Conservation (phyloP, 768 basidiomycete genomes). For the Trametes elegans region DNA sequence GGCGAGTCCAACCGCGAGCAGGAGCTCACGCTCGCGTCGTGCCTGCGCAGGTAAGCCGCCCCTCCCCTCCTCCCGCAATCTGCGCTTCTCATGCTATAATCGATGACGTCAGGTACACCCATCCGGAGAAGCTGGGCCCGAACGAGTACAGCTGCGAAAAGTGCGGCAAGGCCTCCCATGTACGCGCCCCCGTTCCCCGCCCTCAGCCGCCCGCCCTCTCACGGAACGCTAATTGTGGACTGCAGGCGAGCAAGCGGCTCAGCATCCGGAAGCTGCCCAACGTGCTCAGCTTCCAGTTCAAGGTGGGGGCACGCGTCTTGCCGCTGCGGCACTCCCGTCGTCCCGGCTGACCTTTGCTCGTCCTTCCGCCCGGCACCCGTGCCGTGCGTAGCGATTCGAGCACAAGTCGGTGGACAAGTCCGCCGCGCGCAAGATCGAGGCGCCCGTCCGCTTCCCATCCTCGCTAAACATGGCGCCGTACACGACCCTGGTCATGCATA, state of each 20-base stretch:
- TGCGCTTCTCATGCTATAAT: neutral
- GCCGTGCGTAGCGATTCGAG: conserved; percentile 73
- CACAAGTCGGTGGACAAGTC: conserved; percentile 74
- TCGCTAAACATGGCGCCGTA: conserved; percentile 87
- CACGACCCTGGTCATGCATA: conserved; percentile 62
- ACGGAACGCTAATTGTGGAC: neutral
- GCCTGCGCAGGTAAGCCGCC: conserved; percentile 61
- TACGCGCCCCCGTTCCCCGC: conserved; percentile 32
- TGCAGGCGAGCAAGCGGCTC: conserved; percentile 74
- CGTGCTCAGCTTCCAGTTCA: conserved; percentile 92
- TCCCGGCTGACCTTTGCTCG: neutral
- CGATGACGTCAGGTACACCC: conserved; percentile 62
- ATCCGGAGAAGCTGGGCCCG: conserved; percentile 76
- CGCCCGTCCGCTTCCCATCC: conserved; percentile 78
- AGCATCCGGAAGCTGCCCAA: conserved; percentile 84
- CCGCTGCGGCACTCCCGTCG: neutral
- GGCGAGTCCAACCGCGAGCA: conserved; percentile 42
- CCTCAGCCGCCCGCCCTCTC: neutral
- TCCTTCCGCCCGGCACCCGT: neutral
- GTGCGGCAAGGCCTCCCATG: conserved; percentile 70
- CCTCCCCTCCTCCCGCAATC: neutral
- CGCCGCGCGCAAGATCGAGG: conserved; percentile 81
- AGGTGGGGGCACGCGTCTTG: conserved; percentile 50
- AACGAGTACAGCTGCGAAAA: conserved; percentile 85
- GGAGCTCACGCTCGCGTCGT: conserved; percentile 71